Conservation (phyloP, 2,329 filamentous ascomycete genomes). For the Fonsecaea pedrosoi region DNA sequence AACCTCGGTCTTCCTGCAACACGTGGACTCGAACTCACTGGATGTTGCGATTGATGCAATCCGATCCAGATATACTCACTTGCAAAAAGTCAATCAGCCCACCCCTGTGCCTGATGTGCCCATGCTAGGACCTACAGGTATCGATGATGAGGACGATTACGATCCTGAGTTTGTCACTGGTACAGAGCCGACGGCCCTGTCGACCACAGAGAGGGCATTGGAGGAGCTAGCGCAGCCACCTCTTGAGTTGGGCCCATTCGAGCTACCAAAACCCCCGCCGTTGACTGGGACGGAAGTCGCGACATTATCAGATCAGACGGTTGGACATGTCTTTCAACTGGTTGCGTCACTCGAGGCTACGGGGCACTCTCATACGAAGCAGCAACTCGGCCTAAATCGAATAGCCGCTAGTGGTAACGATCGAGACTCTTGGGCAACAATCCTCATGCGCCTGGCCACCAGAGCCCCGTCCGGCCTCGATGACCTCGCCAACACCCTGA, state of each 20-base stretch:
- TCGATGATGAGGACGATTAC: conserved; percentile 88
- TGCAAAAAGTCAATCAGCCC: conserved; percentile 42
- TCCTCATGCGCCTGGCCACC: conserved; percentile 84
- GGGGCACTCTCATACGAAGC: conserved; percentile 49
- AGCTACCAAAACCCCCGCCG: conserved; percentile 75
- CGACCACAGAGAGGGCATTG: conserved; percentile 58
- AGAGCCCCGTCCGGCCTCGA: conserved; percentile 76
- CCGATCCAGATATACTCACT: conserved; percentile 42
- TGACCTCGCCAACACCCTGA: conserved; percentile 65
- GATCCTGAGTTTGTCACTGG: conserved; percentile 83
- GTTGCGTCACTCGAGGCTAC: conserved; percentile 75
- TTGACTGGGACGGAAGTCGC: conserved; percentile 74
- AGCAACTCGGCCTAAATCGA: conserved; percentile 76
- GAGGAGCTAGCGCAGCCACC: conserved; percentile 59
- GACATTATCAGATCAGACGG: conserved; percentile 75
- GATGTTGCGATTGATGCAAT: conserved; percentile 73
- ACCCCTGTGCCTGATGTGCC: conserved; percentile 42
- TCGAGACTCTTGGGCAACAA: conserved; percentile 87
- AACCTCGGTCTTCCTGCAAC: conserved; percentile 76
- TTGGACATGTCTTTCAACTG: conserved; percentile 78
- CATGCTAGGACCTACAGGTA: conserved; percentile 60
- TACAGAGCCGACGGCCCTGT: conserved; percentile 77
- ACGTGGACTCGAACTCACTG: conserved; percentile 72
- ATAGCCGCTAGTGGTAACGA: conserved; percentile 84
- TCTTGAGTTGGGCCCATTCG: conserved; percentile 74